Base-by-base conservation (phyloP, 2,329 filamentous ascomycete species). In the Albifimbria verrucaria region DNA sequence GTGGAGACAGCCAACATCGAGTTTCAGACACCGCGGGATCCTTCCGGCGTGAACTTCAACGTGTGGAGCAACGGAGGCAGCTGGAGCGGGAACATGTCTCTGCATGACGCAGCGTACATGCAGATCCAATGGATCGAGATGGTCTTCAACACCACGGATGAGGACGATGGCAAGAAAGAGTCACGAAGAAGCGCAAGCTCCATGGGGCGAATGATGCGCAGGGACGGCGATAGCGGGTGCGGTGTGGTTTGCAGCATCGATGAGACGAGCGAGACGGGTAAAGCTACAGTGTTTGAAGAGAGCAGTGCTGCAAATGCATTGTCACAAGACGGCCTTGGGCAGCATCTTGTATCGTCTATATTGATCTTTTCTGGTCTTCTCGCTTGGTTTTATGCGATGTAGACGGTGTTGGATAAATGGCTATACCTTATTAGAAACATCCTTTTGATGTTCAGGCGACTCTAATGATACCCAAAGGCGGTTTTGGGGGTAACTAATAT, bases 61-160 rank as follows among this genome's bases (percentile, higher is more conserved):
- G 74, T 81, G 47, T 86, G 83, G 82, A 79, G 80, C 52, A 77
- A 86, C 55, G 82, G 82, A 20, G 81, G 82, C 4, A 68, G 69
- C 47, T 86, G 82, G 82, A 78, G 77, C 44, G 82, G 82, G 11
- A 78, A 81, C 50, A 85, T 87, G 83, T 74, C 64, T 5, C 62
- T 74, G 5, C 70, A 72, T 3, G 71, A 68, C 11, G 72, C 73
- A 44, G 82, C 82, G 0, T 77, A 75, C 55, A 70, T 86, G 60
- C 79, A 86, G 61, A 74, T 87, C 18, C 78, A 83, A 68, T 86
- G 82, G 82, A 77, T 86, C 44, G 81, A 86, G 61, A 73, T 86
- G 67, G 73, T 82, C 21, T 86, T 79, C 61, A 81, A 81, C 57
- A 65, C 61, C 15, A 77, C 72, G 0, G 50, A 55, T 11, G 23